Conservation (phyloP, 169 alveolate species). For the Hepatocystis sp. region DNA sequence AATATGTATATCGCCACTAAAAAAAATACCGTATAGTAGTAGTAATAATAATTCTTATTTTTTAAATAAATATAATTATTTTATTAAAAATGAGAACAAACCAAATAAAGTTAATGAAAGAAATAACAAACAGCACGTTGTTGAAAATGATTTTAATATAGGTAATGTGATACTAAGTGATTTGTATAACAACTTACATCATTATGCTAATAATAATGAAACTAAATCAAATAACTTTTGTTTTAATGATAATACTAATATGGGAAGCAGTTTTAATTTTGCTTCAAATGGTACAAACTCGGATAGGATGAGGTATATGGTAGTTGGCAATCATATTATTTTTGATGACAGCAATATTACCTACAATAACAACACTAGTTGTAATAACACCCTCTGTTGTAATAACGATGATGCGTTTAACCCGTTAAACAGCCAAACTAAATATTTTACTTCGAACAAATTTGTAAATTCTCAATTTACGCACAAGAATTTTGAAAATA, state of each 20-base stretch:
- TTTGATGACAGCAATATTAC: too few relatives aligned
- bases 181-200: slow-evolving; percentile 26
- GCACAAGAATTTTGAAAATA: not conserved
- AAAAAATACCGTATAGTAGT: too few relatives aligned
- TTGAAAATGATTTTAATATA: not conserved
- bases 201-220: slow-evolving; percentile 21
- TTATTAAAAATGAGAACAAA: not conserved
- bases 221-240: slow-evolving; percentile 15
- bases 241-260: not conserved
- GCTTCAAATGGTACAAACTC: too few relatives aligned
- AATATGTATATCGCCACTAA: too few relatives aligned
- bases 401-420: too few relatives aligned
- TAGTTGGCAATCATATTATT: too few relatives aligned
- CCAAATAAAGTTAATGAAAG: not conserved
- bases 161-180: slow-evolving; percentile 3
- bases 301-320: too few relatives aligned
- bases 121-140: not conserved
- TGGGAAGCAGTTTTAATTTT: not conserved
- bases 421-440: too few relatives aligned
- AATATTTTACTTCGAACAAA: too few relatives aligned
- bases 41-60: slow-evolving; percentile 24
- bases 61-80: slow-evolving; percentile 10
- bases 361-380: too few relatives aligned
- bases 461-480: not conserved
- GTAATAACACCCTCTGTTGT: too few relatives aligned